These are phyloP conservation scores for Aegilops longissima DNA, from an alignment of 176 grass and related monocot species.

Conservation along the genomic window DNA sequence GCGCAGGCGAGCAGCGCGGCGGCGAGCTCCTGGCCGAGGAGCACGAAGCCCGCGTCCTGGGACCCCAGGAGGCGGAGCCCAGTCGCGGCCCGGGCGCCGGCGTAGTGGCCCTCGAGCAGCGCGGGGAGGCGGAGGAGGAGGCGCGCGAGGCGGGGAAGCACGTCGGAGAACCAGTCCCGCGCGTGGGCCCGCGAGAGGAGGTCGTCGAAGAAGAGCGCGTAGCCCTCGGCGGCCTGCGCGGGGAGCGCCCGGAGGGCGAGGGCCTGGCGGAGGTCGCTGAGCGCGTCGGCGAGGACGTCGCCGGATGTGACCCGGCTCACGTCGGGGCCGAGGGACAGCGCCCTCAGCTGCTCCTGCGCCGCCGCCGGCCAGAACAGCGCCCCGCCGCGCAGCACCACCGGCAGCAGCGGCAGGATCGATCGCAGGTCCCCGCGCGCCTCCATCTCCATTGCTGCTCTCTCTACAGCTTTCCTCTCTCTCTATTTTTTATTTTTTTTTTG, in stretches of 20 bases:
- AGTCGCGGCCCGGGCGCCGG: conserved; percentile 16
- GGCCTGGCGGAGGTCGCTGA: conserved; percentile 61
- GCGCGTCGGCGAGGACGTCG: conserved; percentile 74
- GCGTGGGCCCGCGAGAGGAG: conserved; percentile 52
- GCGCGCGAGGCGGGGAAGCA: conserved; percentile 61
- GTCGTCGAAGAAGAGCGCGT: conserved; percentile 84
- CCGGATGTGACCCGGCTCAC: conserved; percentile 85
- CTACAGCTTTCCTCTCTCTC: neutral
- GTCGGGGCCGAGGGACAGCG: conserved; percentile 63
- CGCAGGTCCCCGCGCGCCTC: conserved; percentile 43
- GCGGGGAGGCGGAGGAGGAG: conserved; percentile 66
- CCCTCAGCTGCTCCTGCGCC: conserved; percentile 55
- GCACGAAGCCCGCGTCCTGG: conserved; percentile 58
- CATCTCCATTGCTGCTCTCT: neutral
- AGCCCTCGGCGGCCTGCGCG: conserved; percentile 40
- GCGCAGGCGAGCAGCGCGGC: conserved; percentile 80
- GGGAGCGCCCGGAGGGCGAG: conserved; percentile 47
- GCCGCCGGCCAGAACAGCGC: conserved; percentile 65
- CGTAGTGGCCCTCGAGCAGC: conserved; percentile 78
- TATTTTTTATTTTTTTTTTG: too few relatives aligned
- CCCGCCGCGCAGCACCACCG: conserved; percentile 47
- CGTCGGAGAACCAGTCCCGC: conserved; percentile 71
- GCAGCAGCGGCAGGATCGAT: conserved; percentile 73
- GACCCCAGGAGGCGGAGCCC: conserved; percentile 63
- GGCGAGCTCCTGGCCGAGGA: conserved; percentile 71